These are phyloP conservation scores for Aegilops umbellulata DNA, from an alignment of 176 grass and related monocot species.

Conservation along the genomic window DNA sequence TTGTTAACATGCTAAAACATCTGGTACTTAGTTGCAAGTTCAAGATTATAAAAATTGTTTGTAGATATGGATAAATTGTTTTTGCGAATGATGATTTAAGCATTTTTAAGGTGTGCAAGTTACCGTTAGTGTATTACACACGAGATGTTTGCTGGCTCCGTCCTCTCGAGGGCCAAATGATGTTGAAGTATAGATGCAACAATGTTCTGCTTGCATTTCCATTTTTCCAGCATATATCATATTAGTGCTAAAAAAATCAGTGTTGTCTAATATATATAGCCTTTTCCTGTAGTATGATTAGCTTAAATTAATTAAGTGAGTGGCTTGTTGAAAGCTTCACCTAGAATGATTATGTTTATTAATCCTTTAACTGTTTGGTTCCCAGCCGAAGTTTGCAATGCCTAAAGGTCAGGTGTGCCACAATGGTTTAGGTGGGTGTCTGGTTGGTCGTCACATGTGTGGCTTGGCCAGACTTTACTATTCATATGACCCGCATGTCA, in stretches of 20 bases:
- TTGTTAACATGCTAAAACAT: conserved; percentile 12
- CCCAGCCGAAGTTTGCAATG: not conserved
- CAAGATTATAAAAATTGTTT: conserved; percentile 18
- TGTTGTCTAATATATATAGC: not conserved
- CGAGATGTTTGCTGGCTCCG: not conserved
- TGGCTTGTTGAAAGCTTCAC: not conserved
- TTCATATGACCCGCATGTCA: not conserved
- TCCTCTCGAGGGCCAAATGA: not conserved
- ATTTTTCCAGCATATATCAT: conserved; percentile 10
- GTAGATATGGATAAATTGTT: not conserved
- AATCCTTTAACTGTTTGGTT: conserved; percentile 2
- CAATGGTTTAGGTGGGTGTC: not conserved
- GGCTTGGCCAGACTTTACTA: not conserved
- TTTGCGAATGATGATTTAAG: not conserved
- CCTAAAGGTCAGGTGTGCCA: not conserved
- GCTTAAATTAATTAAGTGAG: not conserved
- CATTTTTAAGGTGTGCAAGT: conserved; percentile 3
- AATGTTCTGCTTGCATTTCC: conserved; percentile 3
- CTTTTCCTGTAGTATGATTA: not conserved
- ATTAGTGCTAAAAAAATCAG: not conserved
- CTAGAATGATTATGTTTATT: not conserved
- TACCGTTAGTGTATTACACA: not conserved
- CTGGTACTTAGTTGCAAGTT: conserved; percentile 4
- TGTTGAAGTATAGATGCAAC: not conserved
- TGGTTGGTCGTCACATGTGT: not conserved